Base-by-base conservation (phyloP, 768 basidiomycete genomes). In the Boletus speciosus region DNA sequence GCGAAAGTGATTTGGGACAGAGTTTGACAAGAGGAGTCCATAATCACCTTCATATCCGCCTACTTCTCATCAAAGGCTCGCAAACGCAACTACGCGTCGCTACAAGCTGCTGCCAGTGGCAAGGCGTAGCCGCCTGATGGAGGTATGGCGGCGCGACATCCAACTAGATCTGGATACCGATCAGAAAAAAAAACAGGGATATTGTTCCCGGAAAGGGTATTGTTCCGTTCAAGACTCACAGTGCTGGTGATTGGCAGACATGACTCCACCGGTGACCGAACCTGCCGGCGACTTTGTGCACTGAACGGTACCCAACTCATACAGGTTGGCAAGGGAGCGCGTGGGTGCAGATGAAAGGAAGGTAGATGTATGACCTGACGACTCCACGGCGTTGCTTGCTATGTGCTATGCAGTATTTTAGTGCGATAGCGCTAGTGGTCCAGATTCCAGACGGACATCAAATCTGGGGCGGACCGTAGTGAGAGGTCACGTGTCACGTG, bases 401-500 rank as follows among this genome's bases (percentile, higher is more conserved):
- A 27, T 27, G 25, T 14, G 5, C 31, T n/a, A 15, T 40, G 29
- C 9, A 42, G 27, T 11, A 15, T 40, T 32, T n/a, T 50, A 19
- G 10, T 39, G 38, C 9, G 10, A 39, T 21, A 11, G 9, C 10
- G 25, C 2, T 27, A 27, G 25, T 27, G 25, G 25, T 27, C 4
- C 3, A 11, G n/a, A 16, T 4, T 16, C 36, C 9, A 11, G n/a
- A 34, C 6, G 37, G 36, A 36, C 23, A 36, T 27, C 3, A 41
- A 41, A 25, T 15, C 6, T 14, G 14, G 21, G 14, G 23, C 29
- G 29, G 29, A 8, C 29, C 27, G 19, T 19, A 19, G 45, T 43
- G 27, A 25, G 7, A 8, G 34, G n/a, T 59, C 61, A 60, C 61
- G 61, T 63, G n/a, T 59, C 61, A 60, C 61, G 61, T 63, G 60